Base-by-base conservation (phyloP, 2,329 filamentous ascomycete species). In the Epichloe sp. region DNA sequence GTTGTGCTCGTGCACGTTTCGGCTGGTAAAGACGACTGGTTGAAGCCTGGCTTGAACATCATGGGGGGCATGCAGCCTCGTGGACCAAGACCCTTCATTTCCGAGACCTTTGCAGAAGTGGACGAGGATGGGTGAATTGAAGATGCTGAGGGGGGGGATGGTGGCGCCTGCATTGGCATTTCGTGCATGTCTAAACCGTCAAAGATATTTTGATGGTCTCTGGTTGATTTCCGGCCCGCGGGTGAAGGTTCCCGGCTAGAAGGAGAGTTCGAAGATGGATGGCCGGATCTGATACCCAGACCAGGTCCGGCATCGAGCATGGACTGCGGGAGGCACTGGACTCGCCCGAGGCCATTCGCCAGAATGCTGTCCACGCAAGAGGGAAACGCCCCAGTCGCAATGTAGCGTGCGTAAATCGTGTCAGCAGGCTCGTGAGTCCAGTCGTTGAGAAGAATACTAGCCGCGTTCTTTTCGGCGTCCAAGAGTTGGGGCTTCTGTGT, bases 291-390 rank as follows among this genome's bases (percentile, higher is more conserved):
- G 7, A 34, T 43, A 21, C 21, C 26, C 15, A 14, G 26, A 14
- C 38, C 38, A 17, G 42, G 19, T 23, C 26, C 44, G 15, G 21
- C 31, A 14, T 50, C 15, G 5, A 50, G 49, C n/a, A 50, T 26
- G 14, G 41, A 36, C 19, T 40, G 23, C 14, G 49, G 49, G 12
- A 50, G 41, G 26, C 49, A 50, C 17, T 50, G 21, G 26, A 50
- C 42, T 23, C 43, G 21, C 17, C 49, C 43, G 21, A 36, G 49
- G 34, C 49, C 49, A 44, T 50, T 46, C 42, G 49, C 49, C 8
- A 50, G 49, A 17, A 50, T 45, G 49, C 49, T 50, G 41, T 50
- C 49, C 19, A 46, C 49, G 42, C 49, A 50, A 5, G 36, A 50
- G 12, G 49, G 49, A 12, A 44, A 45, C 14, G 49, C 41, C 5